phyloP scores from a whole-genome alignment of 148 eudicot genomes.

The Diospyros kaki region DNA sequence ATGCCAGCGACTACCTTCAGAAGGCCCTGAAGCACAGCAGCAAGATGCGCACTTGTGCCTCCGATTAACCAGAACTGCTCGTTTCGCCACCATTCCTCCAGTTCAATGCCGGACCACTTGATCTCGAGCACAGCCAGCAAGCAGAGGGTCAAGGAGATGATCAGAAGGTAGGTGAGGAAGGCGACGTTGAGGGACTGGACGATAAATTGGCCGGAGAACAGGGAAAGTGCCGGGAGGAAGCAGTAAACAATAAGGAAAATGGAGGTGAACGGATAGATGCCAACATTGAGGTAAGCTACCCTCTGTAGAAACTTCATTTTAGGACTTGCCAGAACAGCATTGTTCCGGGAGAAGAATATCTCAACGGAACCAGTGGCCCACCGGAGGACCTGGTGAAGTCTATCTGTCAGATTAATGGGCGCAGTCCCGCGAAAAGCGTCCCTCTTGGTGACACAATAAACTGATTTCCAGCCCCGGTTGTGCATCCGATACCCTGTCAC shows the following conservation, averaged over 20 bases:
- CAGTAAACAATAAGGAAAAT: conserved; percentile 84
- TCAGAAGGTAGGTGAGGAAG: conserved; percentile 64
- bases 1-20: conserved; percentile 80
- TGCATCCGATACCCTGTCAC: conserved; percentile 95
- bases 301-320: conserved; percentile 66
- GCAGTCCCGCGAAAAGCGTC: conserved; percentile 93
- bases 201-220: conserved; percentile 85
- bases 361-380: conserved; percentile 97
- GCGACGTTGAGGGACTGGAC: conserved; percentile 66
- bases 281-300: conserved; percentile 74
- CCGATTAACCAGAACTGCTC: conserved; percentile 94
- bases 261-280: conserved; percentile 87
- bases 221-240: conserved; percentile 84
- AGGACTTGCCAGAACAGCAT: conserved; percentile 63
- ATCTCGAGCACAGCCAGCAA: conserved; percentile 69
- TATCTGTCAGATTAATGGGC: conserved; percentile 76
- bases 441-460: conserved; percentile 78
- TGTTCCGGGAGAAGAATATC: conserved; percentile 85
- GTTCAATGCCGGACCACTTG: conserved; percentile 75
- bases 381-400: conserved; percentile 86
- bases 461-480: conserved; percentile 79
- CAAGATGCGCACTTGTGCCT: conserved; percentile 90
- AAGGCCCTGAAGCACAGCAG: conserved; percentile 79
- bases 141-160: conserved; percentile 58
- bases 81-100: conserved; percentile 93